Percentiles rank a stretch among this genome's conserved stretches.
phyloP scores from a whole-genome alignment of 2,329 filamentous ascomycete genomes.

The Coniochaeta sp. region DNA sequence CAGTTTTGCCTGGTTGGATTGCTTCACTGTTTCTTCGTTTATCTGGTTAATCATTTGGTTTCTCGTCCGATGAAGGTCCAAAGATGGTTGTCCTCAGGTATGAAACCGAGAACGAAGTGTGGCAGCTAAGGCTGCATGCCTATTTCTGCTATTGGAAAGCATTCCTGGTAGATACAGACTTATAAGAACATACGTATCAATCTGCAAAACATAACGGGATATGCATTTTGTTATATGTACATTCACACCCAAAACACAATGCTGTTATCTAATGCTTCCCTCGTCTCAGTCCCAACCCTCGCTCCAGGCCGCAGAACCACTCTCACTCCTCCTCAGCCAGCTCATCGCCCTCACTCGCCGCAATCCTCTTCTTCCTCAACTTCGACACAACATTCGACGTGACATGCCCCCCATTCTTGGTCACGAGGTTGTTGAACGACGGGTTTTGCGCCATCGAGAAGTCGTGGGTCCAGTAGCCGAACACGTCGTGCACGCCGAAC shows the following conservation, averaged over 20 bases:
- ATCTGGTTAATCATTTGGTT: too few relatives aligned
- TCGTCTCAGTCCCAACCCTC: not conserved
- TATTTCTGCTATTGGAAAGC: too few relatives aligned
- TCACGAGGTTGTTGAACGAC: constrained; percentile 7
- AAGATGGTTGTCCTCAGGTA: too few relatives aligned
- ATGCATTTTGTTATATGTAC: not conserved
- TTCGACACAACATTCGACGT: not conserved
- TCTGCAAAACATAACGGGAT: not conserved
- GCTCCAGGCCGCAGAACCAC: not conserved
- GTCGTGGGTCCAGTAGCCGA: constrained; percentile 18
- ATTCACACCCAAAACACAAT: not conserved
- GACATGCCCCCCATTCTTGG: not conserved
- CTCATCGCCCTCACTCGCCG: not conserved
- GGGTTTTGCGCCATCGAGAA: constrained; percentile 16
- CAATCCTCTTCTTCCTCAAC: constrained; percentile 2
- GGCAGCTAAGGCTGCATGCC: too few relatives aligned
- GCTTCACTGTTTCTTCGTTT: not conserved
- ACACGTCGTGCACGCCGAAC: constrained; percentile 17
- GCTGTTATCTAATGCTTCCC: not conserved
- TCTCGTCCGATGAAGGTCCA: too few relatives aligned
- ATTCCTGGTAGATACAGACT: too few relatives aligned
- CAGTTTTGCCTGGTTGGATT: not conserved
- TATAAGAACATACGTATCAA: not conserved
- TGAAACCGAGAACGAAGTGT: too few relatives aligned
- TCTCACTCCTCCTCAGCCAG: not conserved